A percentile compares a stretch with the other conserved stretches of the same genome.
Conservation (phyloP, 2,329 filamentous ascomycete genomes). For the Sarocladium brachiariae region DNA sequence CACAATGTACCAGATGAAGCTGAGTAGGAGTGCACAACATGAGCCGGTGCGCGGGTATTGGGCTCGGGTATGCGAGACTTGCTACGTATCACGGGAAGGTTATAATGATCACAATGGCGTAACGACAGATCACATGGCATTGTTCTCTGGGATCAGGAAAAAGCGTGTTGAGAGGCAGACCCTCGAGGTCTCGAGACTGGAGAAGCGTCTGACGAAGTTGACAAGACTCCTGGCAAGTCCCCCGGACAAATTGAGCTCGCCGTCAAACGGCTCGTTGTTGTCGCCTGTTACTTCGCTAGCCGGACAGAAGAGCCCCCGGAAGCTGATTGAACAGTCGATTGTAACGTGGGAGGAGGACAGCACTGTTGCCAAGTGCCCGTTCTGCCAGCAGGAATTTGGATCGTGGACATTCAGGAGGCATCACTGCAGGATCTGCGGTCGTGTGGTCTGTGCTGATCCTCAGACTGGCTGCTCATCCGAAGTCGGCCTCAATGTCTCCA, state of each 20-base stretch:
- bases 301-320: slow-evolving; percentile 68
- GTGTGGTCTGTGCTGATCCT: slow-evolving; percentile 85
- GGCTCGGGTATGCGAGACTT: slow-evolving; percentile 97
- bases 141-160: slow-evolving; percentile 64
- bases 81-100: slow-evolving; percentile 91
- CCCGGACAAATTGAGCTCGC: slow-evolving; percentile 54
- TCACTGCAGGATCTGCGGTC: slow-evolving; percentile 89
- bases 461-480: slow-evolving; percentile 80
- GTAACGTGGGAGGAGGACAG: slow-evolving; percentile 94
- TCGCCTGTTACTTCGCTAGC: slow-evolving; percentile 55
- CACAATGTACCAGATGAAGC: slow-evolving; percentile 99
- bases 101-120: slow-evolving; percentile 84
- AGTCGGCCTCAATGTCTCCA: slow-evolving; percentile 69
- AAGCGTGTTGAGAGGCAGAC: slow-evolving; percentile 77
- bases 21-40: slow-evolving; percentile 81
- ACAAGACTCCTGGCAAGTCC: slow-evolving; percentile 76
- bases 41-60: slow-evolving; percentile 86
- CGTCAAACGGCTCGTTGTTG: slow-evolving; percentile 43
- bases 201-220: slow-evolving; percentile 85
- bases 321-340: slow-evolving; percentile 80
- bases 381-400: slow-evolving; percentile 93
- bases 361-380: slow-evolving; percentile 73
- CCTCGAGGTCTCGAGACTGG: slow-evolving; percentile 80
- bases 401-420: slow-evolving; percentile 89
- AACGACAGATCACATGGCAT: slow-evolving; percentile 62